Percentiles rank a stretch among this genome's conserved stretches.
Conservation (phyloP, 768 basidiomycete species). For the Multifurca ochricompacta region DNA sequence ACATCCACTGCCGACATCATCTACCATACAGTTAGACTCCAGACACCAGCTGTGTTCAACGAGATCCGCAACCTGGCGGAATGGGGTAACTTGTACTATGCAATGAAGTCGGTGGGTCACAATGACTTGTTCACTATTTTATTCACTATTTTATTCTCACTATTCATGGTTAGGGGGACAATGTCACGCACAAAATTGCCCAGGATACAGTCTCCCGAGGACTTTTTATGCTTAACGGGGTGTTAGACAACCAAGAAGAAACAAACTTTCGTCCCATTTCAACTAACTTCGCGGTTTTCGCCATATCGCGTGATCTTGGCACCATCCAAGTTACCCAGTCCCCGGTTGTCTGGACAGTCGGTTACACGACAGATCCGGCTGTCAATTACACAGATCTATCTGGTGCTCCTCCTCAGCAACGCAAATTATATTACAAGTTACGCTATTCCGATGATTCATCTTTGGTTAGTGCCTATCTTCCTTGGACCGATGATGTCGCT, state of each 20-base stretch:
- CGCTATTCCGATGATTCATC: constrained; percentile 29
- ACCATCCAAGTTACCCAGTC: constrained; percentile 15
- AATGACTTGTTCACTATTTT: no score
- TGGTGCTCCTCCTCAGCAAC: constrained; percentile 32
- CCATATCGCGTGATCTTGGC: constrained; percentile 25
- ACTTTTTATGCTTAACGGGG: constrained; percentile 20
- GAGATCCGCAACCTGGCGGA: constrained; percentile 19
- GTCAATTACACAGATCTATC: constrained; percentile 29
- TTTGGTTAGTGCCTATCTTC: constrained; percentile 10
- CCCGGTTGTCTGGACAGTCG: constrained; percentile 26
- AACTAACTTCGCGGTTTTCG: constrained; percentile 22
- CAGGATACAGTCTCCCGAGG: constrained; percentile 11
- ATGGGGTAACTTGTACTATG: constrained; percentile 21
- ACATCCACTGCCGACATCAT: not conserved
- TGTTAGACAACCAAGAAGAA: constrained; percentile 10
- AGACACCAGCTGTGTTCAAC: not conserved
- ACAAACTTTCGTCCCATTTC: constrained; percentile 14
- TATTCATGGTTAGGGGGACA: constrained; percentile 1
- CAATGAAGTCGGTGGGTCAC: constrained; percentile 11
- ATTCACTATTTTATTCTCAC: not conserved
- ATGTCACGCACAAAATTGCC: constrained; percentile 17
- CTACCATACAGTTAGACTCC: constrained; percentile 14
- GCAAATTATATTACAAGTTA: constrained; percentile 37
- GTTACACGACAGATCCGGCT: constrained; percentile 25
- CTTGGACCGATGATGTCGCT: not conserved